Evolutionary conservation across 208 protist genomes (phyloP), one percentile per base, ranked within the genome.

Genomic region (Trypanosoma rangeli): DNA sequence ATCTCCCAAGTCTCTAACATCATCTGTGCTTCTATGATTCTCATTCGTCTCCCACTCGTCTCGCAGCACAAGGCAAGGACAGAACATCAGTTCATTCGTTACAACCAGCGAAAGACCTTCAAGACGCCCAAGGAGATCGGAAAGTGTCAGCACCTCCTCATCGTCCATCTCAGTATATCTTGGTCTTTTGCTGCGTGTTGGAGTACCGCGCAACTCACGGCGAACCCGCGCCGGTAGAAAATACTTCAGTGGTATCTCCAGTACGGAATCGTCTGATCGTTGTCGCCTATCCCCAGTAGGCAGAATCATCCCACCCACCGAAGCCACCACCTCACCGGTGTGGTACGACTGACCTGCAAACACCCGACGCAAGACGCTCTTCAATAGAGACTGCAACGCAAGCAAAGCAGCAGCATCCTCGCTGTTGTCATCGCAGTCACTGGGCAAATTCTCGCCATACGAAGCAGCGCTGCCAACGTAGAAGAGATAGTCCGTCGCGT

Each of bases 81-180:
- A 93, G 76, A 88, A 92, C 91, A 96, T 96, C 58, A 92, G 83
- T 56, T 96, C 91, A 69, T 94, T 96, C 29, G 87, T 94, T 44
- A 94, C 91, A 10, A 94, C 78, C 37, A 93, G 65, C n/a, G 70
- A 77, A 20, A 94, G 74, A 9, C 50, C 29, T n/a, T 77, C 71
- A 18, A 92, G 59, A 13, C 76, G 82, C 12, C 64, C 54, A 18
- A 83, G 53, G 22, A 95, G 85, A 29, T 80, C 67, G 2, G 48
- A 39, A 22, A 79, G 35, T 10, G 64, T 42, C 33, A 22, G 54
- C 18, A 8, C 9, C 26, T 72, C 52, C 28, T 39, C 28, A 12
- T 13, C 50, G 1, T 66, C 46, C 42, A 49, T 54, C 52, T 54
- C 44, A 37, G 31, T 33, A 55, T 35, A 42, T 53, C 3, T 57